Base-by-base conservation (phyloP, 169 alveolate species). In the Cryptosporidium ryanae region DNA sequence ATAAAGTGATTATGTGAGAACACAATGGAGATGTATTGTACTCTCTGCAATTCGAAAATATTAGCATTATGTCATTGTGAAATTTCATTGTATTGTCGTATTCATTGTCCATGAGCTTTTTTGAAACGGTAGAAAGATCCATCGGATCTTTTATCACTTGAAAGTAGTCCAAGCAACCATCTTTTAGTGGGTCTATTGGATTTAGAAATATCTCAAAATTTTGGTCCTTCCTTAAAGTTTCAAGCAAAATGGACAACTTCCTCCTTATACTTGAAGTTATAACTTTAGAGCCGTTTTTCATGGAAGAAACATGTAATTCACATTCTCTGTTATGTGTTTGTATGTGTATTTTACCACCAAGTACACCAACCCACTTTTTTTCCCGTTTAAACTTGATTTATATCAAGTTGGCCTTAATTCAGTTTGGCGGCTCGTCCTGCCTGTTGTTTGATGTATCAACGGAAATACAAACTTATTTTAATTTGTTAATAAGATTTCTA, bases 11-110 rank as follows among this genome's bases (percentile, higher is more conserved):
- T 44, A 76, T 32, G 43, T 32, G 63, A 10, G 65, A 13, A 38
- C 87, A 76, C 18, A 59, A 43, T 10, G 87, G 87, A 17, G 87
- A 55, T 12, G 87, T 76, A 23, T 76, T 76, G 46, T 76, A 76
- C 21, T 61, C 68, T 34, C 87, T 59, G 25, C 87, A 76, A 59
- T 76, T 76, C 8, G 48, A 25, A 43, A 76, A 76, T 54, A 76
- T 76, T 13, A 76, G 54, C 46, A 55, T 44, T 34, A 76, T 46
- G 50, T 76, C 87, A 13, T 57, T 29, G 23, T 38, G 25, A 23
- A 76, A 44, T 25, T 76, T 71, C 43, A 32, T 5, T 55, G 59
- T 15, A 25, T 43, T 34, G 12, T 46, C 59, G 29, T 76, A 76
- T 15, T 55, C 31, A 23, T 76, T 70, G 34, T 76, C 32, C 17